phyloP scores from a whole-genome alignment of 2,329 filamentous ascomycete genomes.

The Grosmannia penicillata region DNA sequence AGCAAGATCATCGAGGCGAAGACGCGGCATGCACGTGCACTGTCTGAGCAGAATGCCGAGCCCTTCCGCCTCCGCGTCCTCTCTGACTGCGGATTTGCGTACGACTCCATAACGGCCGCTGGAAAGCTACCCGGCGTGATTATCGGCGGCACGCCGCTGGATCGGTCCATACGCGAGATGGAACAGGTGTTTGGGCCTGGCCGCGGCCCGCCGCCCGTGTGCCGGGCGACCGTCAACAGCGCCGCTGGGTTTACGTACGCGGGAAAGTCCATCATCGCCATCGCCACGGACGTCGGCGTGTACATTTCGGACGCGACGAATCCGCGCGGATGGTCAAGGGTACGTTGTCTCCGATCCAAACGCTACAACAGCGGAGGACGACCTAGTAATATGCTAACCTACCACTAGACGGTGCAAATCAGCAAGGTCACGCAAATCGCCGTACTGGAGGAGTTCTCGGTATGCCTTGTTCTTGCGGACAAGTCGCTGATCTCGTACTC shows the following conservation, averaged over 20 bases:
- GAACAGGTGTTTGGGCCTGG: slow-evolving; percentile 62
- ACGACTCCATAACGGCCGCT: slow-evolving; percentile 46
- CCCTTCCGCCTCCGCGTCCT: slow-evolving; percentile 86
- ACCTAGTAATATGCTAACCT: slow-evolving; percentile 10
- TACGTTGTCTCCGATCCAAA: slow-evolving; percentile 27
- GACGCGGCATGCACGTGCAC: slow-evolving; percentile 75
- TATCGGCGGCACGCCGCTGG: slow-evolving; percentile 81
- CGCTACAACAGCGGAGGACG: neutral
- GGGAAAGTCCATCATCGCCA: slow-evolving; percentile 76
- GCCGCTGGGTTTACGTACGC: slow-evolving; percentile 77
- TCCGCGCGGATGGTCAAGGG: slow-evolving; percentile 79
- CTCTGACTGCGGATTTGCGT: slow-evolving; percentile 81
- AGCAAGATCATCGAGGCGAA: slow-evolving; percentile 90
- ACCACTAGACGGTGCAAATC: slow-evolving; percentile 54
- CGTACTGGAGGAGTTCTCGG: slow-evolving; percentile 86
- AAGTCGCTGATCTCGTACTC: slow-evolving; percentile 87
- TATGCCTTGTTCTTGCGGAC: slow-evolving; percentile 84
- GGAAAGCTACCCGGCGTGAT: slow-evolving; percentile 52
- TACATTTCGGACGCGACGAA: slow-evolving; percentile 81
- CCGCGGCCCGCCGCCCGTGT: slow-evolving; percentile 61
- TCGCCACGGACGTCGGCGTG: slow-evolving; percentile 90
- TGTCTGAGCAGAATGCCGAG: slow-evolving; percentile 87
- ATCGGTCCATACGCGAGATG: slow-evolving; percentile 78
- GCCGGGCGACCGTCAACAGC: slow-evolving; percentile 78
- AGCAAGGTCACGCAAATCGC: slow-evolving; percentile 78